These are phyloP conservation scores for Colletotrichum aenigma DNA, from an alignment of 2,329 filamentous ascomycete species.

Conservation along the genomic window DNA sequence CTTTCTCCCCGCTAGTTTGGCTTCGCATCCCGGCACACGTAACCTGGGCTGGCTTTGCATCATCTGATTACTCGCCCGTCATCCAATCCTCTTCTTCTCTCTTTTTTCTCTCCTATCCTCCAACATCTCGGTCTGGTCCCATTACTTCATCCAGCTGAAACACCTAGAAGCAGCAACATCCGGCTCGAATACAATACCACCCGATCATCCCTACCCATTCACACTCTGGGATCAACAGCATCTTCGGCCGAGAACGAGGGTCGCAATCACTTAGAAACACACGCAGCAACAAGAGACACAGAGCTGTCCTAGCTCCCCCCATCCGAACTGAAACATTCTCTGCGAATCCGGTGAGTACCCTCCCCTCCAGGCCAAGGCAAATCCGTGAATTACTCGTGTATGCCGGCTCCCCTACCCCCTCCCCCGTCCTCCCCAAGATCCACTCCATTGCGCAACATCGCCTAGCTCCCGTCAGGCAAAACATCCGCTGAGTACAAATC, in stretches of 20 bases:
- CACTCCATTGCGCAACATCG: neutral
- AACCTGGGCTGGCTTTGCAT: neutral
- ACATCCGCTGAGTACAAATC: slow-evolving; percentile 9
- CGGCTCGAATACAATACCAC: neutral
- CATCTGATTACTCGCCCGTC: slow-evolving; percentile 12
- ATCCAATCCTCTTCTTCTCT: neutral
- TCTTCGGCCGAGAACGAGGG: neutral
- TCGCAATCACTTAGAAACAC: neutral
- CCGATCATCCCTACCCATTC: neutral
- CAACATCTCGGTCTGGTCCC: neutral
- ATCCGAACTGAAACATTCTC: slow-evolving; percentile 1
- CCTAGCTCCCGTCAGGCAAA: neutral
- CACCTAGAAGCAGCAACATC: neutral
- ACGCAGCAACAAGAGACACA: slow-evolving; percentile 7
- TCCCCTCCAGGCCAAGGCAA: neutral
- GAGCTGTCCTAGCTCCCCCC: neutral
- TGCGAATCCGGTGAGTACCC: slow-evolving; percentile 8
- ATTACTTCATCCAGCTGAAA: neutral
- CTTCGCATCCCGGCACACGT: neutral
- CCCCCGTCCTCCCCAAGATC: neutral
- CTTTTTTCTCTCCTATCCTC: neutral
- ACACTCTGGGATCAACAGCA: neutral
- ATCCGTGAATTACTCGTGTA: neutral
- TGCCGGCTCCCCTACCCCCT: neutral
- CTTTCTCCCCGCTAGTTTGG: slow-evolving; percentile 11